These are phyloP conservation scores for Yamadazyma pseudoaaseri DNA, from an alignment of 1,139 yeast genomes.

Conservation along the genomic window DNA sequence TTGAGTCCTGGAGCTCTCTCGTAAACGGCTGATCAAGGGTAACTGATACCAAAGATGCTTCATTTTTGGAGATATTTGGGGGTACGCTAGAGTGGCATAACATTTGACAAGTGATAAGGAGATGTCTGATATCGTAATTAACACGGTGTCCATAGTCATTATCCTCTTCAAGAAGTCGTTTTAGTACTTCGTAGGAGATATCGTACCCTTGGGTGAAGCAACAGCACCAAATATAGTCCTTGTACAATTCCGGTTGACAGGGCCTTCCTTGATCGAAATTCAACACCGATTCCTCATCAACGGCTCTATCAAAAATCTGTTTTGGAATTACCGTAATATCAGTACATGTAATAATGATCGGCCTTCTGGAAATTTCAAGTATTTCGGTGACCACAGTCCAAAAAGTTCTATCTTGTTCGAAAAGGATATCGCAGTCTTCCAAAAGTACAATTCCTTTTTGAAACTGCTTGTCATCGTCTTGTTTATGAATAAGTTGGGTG, in stretches of 20 bases:
- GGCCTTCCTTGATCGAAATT: constrained; percentile 21
- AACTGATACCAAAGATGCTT: not conserved
- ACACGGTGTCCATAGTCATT: constrained; percentile 8
- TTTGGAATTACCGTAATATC: constrained; percentile 56
- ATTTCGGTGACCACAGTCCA: constrained; percentile 75
- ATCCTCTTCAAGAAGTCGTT: constrained; percentile 25
- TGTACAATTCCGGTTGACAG: constrained; percentile 14
- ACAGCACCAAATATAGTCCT: constrained; percentile 42
- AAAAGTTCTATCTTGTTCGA: constrained; percentile 76
- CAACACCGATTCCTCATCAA: constrained; percentile 38
- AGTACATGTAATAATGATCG: constrained; percentile 74
- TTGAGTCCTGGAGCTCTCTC: not conserved
- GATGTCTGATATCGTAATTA: constrained; percentile 52
- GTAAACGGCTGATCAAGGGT: no score
- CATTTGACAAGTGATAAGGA: constrained; percentile 56
- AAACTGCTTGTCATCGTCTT: constrained; percentile 32
- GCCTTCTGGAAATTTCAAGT: constrained; percentile 67
- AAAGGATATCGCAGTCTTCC: constrained; percentile 84
- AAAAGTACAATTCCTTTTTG: constrained; percentile 71
- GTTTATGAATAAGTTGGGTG: constrained; percentile 71
- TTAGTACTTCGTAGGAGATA: constrained; percentile 33
- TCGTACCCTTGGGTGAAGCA: constrained; percentile 36
- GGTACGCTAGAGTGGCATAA: constrained; percentile 37
- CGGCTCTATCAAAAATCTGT: constrained; percentile 46
- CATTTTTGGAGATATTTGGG: not conserved